Evolutionary conservation across 805 yeast species (phyloP).

Genomic region (Scheffersomyces lignosus): DNA sequence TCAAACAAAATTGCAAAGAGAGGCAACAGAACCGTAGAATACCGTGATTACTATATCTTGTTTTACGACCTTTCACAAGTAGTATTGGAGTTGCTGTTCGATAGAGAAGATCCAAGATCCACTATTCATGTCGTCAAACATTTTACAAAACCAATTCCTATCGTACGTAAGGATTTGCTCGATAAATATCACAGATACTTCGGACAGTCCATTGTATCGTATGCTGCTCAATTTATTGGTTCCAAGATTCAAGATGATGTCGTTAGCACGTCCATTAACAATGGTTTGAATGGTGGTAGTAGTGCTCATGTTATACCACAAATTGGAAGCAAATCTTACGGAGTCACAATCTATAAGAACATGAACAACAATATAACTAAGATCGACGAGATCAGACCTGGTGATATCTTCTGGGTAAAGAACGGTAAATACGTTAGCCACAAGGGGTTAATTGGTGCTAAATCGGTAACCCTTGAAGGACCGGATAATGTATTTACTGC

Average conservation of each 20-base stretch:
- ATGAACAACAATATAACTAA: conserved; percentile 44
- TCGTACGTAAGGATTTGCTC: conserved; percentile 46
- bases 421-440: conserved; percentile 74
- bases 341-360: conserved; percentile 67
- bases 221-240: conserved; percentile 36
- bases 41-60: conserved; percentile 69
- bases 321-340: conserved; percentile 69
- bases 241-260: conserved; percentile 30
- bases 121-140: conserved; percentile 40
- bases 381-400: conserved; percentile 68
- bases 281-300: conserved; percentile 1
- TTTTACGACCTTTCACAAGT: conserved; percentile 73
- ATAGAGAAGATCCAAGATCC: conserved; percentile 51
- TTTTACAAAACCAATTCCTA: conserved; percentile 43
- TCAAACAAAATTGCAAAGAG: conserved; percentile 56
- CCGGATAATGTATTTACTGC: conserved; percentile 36
- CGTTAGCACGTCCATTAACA: conserved; percentile 11
- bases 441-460: conserved; percentile 44
- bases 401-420: conserved; percentile 78
- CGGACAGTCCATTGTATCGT: conserved; percentile 50
- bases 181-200: conserved; percentile 47
- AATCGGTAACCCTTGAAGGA: conserved; percentile 54
- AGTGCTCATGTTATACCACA: conserved; percentile 41
- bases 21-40: conserved; percentile 46
- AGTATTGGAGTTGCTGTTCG: conserved; percentile 57